Evolutionary conservation across 2,329 filamentous ascomycete genomes (phyloP), one percentile per base, ranked within the genome.

Genomic region (Metarhizium humberi): DNA sequence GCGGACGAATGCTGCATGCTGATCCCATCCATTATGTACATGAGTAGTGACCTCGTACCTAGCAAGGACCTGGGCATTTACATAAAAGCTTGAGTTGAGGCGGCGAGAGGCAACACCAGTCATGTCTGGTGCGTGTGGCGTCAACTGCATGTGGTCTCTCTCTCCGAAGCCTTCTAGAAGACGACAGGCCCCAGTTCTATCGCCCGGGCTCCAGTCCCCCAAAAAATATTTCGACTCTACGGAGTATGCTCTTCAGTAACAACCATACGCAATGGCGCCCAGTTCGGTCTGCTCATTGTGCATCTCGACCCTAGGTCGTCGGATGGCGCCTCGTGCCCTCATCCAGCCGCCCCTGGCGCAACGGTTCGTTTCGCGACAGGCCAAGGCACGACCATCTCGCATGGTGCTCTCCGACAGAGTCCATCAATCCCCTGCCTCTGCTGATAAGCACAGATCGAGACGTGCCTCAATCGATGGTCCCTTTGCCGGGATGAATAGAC

Each of bases 331-430:
- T 38, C 59, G 59, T 13, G 52, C 56, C 34, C 54, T 59, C 34
- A 38, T 63, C 20, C 69, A 67, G 56, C 62, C 70, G 68, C 72
- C 66, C 61, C 56, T 69, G 34, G 57, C 61, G 34, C 69, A 69
- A 56, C 69, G 73, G 53, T 67, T 69, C 59, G 64, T 69, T 54
- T 69, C 70, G 45, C 70, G 66, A 20, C 65, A 66, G 52, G 64
- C 63, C 53, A 69, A 64, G 55, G 58, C 67, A 56, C 68, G 71
- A 54, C 76, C 81, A 40, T 80, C 79, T 46, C 79, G 81, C 52
- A 82, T 83, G 80, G 75, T 80, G 34, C 73, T 84, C 6, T 81
- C 81, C 8, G 75, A 81, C 60, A 72, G 71, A 49, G 80, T 83
- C 29, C 71, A 73, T 42, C 73, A 71, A 57, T 55, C 71, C 6